A percentile compares a stretch with the other conserved stretches of the same genome.
phyloP scores from a whole-genome alignment of 2,329 filamentous ascomycete species.

The Helotiales sp. region DNA sequence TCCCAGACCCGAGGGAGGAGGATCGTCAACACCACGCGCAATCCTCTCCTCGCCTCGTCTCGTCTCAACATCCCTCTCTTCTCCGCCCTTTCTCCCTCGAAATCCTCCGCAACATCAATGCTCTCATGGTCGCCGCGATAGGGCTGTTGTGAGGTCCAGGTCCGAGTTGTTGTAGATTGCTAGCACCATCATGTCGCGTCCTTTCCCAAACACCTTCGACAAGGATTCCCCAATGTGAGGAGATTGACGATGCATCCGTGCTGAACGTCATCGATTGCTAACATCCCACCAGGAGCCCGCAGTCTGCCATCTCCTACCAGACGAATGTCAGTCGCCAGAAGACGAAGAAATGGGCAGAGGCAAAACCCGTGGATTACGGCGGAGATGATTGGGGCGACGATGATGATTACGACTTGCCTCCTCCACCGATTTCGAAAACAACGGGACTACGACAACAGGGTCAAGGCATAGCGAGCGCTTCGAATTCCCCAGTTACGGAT shows the following conservation, averaged over 20 bases:
- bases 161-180: slow-evolving; percentile 24
- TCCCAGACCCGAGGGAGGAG: not conserved
- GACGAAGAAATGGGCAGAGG: slow-evolving; percentile 94
- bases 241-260: slow-evolving; percentile 1
- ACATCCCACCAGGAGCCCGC: slow-evolving; percentile 33
- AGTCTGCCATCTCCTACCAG: slow-evolving; percentile 60
- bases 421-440: slow-evolving; percentile 47
- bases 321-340: slow-evolving; percentile 87
- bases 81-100: not conserved
- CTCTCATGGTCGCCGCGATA: slow-evolving; percentile 28
- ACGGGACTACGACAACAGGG: slow-evolving; percentile 51
- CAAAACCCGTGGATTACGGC: slow-evolving; percentile 84
- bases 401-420: slow-evolving; percentile 60
- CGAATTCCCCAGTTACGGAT: slow-evolving; percentile 22
- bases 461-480: slow-evolving; percentile 38
- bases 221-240: slow-evolving; percentile 40
- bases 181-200: slow-evolving; percentile 43
- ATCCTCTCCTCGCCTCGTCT: not conserved
- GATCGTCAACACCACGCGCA: slow-evolving; percentile 20
- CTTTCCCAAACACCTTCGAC: slow-evolving; percentile 41
- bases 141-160: slow-evolving; percentile 28
- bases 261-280: slow-evolving; percentile 14
- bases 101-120: slow-evolving; percentile 18
- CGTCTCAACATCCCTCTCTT: not conserved
- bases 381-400: slow-evolving; percentile 91